Conservation (phyloP, 2,329 filamentous ascomycete species). For the Sphaerulina vaccinii region DNA sequence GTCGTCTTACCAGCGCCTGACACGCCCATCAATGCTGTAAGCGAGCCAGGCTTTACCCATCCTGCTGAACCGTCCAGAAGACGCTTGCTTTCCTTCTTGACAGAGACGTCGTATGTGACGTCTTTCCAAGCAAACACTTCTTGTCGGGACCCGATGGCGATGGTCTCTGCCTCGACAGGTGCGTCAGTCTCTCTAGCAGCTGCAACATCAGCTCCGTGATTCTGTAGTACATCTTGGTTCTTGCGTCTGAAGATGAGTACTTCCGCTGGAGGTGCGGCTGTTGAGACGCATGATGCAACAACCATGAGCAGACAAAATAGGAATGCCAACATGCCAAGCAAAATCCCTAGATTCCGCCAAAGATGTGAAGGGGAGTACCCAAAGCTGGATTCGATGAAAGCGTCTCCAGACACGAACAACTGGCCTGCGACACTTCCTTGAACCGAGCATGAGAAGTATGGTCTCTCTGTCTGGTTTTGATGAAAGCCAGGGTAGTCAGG, state of each 20-base stretch:
- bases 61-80: constrained; percentile 56
- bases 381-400: constrained; percentile 37
- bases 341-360: constrained; percentile 64
- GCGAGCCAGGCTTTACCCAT: constrained; percentile 52
- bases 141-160: constrained; percentile 42
- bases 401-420: constrained; percentile 42
- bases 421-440: constrained; percentile 42
- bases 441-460: constrained; percentile 39
- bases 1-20: constrained; percentile 60
- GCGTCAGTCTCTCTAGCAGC: constrained; percentile 40
- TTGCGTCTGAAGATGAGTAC: constrained; percentile 61
- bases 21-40: constrained; percentile 28
- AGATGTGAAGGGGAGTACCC: constrained; percentile 43
- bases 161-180: constrained; percentile 36
- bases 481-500: constrained; percentile 42
- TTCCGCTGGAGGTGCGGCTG: constrained; percentile 63
- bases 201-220: constrained; percentile 31
- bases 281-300: constrained; percentile 64
- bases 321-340: constrained; percentile 61
- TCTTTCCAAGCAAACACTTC: constrained; percentile 53
- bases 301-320: too few species aligned
- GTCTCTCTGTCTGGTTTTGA: constrained; percentile 29
- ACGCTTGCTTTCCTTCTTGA: constrained; percentile 51
- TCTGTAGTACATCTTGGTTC: constrained; percentile 44
- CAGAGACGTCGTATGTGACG: constrained; percentile 55